A percentile compares a stretch with the other conserved stretches of the same genome.
Evolutionary conservation across 768 basidiomycete species (phyloP).

Genomic region (Pulveroboletus sp.): DNA sequence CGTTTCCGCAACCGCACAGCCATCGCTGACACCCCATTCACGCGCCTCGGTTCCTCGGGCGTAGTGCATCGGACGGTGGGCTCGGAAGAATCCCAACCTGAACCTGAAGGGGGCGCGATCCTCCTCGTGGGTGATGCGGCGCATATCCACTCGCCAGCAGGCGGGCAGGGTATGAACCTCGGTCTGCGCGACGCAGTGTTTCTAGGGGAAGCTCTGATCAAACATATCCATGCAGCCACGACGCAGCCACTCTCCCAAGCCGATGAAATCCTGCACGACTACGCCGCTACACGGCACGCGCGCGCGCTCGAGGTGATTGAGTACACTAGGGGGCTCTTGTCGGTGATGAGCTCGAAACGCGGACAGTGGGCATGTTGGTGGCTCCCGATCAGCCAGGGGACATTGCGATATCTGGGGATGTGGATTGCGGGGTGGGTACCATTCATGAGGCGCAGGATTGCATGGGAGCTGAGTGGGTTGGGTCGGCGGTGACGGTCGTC

Average conservation of each 20-base stretch:
- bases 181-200: constrained; percentile 50
- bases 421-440: constrained; percentile 20
- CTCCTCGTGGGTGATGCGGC: constrained; percentile 46
- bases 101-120: constrained; percentile 15
- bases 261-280: constrained; percentile 36
- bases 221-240: constrained; percentile 30
- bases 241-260: constrained; percentile 10
- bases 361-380: constrained; percentile 17
- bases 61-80: not conserved
- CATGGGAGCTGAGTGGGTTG: constrained; percentile 27
- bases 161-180: constrained; percentile 60
- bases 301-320: constrained; percentile 41
- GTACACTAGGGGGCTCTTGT: constrained; percentile 36
- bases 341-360: constrained; percentile 19
- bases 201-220: constrained; percentile 40
- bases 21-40: constrained; percentile 39
- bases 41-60: constrained; percentile 22
- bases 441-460: constrained; percentile 13
- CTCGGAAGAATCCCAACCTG: too few relatives aligned
- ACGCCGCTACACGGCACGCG: constrained; percentile 34
- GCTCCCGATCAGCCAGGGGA: constrained; percentile 27
- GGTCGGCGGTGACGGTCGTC: constrained; percentile 22
- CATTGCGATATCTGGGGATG: constrained; percentile 28
- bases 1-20: constrained; percentile 46
- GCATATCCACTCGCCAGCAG: constrained; percentile 50